These are phyloP conservation scores for Fusarium sp. DNA, from an alignment of 2,329 filamentous ascomycete genomes.

Conservation along the genomic window DNA sequence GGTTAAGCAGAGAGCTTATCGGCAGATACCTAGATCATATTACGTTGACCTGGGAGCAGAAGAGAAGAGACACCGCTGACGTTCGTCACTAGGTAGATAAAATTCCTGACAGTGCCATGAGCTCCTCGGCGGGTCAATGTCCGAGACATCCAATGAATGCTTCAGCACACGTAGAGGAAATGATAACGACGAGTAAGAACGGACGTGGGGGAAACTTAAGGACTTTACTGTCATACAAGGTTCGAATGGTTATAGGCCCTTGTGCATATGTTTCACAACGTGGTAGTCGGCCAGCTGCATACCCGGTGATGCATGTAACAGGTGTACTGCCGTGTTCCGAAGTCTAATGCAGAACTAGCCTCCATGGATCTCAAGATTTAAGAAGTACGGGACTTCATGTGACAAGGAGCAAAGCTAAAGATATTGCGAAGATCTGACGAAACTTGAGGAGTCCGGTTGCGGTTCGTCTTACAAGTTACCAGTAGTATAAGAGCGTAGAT, in stretches of 20 bases:
- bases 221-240: constrained; percentile 1
- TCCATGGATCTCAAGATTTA: neutral
- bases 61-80: neutral
- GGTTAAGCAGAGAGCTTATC: neutral
- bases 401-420: neutral
- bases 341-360: neutral
- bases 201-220: neutral
- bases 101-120: neutral
- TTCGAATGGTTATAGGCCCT: neutral
- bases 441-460: neutral
- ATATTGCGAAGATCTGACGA: no score
- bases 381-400: neutral
- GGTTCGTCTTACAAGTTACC: neutral
- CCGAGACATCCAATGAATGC: neutral
- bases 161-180: neutral
- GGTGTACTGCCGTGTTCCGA: constrained; percentile 14
- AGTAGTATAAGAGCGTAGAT: no score
- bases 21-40: neutral
- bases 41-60: neutral
- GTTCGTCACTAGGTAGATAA: neutral
- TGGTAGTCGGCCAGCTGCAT: constrained; percentile 22
- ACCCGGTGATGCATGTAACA: constrained; percentile 14
- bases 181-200: neutral
- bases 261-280: constrained; percentile 5
- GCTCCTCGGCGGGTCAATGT: neutral